A percentile compares a stretch with the other conserved stretches of the same genome.
Evolutionary conservation across 768 basidiomycete species (phyloP).

Genomic region (Russula olivacea): DNA sequence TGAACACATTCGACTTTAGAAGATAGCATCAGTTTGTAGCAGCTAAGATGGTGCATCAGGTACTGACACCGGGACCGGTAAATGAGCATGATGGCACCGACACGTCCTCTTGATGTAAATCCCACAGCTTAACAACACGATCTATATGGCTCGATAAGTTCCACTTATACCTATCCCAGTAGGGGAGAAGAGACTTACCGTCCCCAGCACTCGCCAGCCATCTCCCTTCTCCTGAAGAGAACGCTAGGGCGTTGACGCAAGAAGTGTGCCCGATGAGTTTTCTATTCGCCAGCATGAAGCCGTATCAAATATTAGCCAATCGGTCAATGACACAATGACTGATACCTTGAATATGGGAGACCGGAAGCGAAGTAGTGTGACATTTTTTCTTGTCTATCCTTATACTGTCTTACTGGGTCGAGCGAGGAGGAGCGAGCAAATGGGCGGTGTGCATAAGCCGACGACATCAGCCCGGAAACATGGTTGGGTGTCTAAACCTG

Average conservation of each 20-base stretch:
- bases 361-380: slow-evolving; percentile 9
- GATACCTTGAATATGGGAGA: slow-evolving; percentile 20
- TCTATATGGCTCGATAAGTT: slow-evolving; percentile 26
- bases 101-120: slow-evolving; percentile 33
- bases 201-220: slow-evolving; percentile 40
- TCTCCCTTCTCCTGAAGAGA: slow-evolving; percentile 33
- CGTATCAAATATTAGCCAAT: background rate
- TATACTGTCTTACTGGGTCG: slow-evolving; percentile 2
- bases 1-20: slow-evolving; percentile 61
- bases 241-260: slow-evolving; percentile 36
- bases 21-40: background rate
- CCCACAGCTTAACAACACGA: slow-evolving; percentile 33
- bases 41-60: background rate
- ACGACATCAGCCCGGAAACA: slow-evolving; percentile 16
- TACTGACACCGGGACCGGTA: slow-evolving; percentile 29
- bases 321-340: background rate
- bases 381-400: slow-evolving; percentile 10
- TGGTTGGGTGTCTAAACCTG: background rate
- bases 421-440: slow-evolving; percentile 4
- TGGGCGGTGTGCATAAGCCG: background rate
- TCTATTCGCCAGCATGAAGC: slow-evolving; percentile 23
- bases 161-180: background rate
- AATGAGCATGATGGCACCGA: slow-evolving; percentile 29
- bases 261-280: slow-evolving; percentile 34
- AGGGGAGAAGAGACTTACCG: slow-evolving; percentile 26